Evolutionary conservation across 805 yeast genomes (phyloP).

Genomic region (Metschnikowia anglica): DNA sequence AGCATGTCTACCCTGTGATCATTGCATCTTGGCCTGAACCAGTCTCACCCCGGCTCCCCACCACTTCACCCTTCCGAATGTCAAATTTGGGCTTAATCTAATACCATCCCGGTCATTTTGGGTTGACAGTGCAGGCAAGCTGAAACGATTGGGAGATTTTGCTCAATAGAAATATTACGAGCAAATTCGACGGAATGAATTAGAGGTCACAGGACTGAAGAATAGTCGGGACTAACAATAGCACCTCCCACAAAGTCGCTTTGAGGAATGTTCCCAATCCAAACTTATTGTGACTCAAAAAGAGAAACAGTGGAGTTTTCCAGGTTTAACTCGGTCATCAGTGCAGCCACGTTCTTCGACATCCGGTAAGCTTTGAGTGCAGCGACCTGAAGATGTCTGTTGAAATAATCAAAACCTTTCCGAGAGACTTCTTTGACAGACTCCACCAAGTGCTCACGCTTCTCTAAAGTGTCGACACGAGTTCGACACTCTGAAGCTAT

Average conservation of each 20-base stretch:
- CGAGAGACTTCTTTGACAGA: not conserved
- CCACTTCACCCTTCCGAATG: not conserved
- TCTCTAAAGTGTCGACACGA: conserved; percentile 1
- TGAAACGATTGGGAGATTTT: too few relatives aligned
- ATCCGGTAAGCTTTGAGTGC: conserved; percentile 7
- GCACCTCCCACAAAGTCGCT: too few relatives aligned
- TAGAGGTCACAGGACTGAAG: too few relatives aligned
- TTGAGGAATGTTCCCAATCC: not conserved
- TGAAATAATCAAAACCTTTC: not conserved
- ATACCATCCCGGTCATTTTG: not conserved
- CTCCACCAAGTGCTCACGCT: conserved; percentile 3
- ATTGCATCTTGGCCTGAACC: too few relatives aligned
- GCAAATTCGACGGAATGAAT: too few relatives aligned
- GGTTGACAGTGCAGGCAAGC: not conserved
- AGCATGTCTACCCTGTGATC: not conserved
- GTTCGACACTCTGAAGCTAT: conserved; percentile 6
- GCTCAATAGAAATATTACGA: too few relatives aligned
- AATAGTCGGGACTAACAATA: too few relatives aligned
- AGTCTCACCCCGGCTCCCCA: not conserved
- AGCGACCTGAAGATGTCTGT: conserved; percentile 6
- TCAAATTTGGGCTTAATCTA: not conserved
- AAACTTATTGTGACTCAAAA: not conserved
- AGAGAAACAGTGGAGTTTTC: not conserved
- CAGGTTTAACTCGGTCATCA: not conserved
- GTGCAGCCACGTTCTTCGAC: conserved; percentile 7